Percentiles rank a stretch among this genome's conserved stretches.
Conservation (phyloP, 2,329 filamentous ascomycete species). For the Meredithiella fracta region DNA sequence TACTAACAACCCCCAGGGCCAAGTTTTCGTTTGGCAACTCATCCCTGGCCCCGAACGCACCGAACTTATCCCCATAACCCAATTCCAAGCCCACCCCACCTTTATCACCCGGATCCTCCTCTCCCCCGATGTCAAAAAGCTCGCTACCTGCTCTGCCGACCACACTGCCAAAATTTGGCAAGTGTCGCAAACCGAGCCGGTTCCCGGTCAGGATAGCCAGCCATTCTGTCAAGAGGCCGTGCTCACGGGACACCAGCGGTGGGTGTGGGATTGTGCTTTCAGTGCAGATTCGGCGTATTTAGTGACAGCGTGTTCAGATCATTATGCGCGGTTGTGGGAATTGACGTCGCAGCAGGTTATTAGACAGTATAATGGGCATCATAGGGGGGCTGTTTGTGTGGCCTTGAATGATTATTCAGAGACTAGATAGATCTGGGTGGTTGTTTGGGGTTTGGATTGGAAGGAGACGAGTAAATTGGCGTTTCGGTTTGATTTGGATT, state of each 20-base stretch:
- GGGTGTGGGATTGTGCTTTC: slow-evolving; percentile 97
- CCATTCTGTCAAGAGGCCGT: slow-evolving; percentile 73
- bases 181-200: slow-evolving; percentile 51
- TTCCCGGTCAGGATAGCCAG: slow-evolving; percentile 26
- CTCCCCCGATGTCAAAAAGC: slow-evolving; percentile 82
- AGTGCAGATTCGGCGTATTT: slow-evolving; percentile 84
- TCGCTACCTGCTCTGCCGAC: slow-evolving; percentile 85
- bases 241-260: slow-evolving; percentile 77
- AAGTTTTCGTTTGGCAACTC: slow-evolving; percentile 94
- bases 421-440: slow-evolving; percentile 19
- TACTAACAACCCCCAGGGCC: slow-evolving; percentile 46
- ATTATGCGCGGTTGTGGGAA: slow-evolving; percentile 88
- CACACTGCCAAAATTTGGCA: slow-evolving; percentile 95
- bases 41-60: slow-evolving; percentile 69
- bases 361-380: slow-evolving; percentile 87
- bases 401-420: slow-evolving; percentile 75
- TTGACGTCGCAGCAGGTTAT: slow-evolving; percentile 75
- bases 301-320: slow-evolving; percentile 83
- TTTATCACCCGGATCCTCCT: slow-evolving; percentile 86
- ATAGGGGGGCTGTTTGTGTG: slow-evolving; percentile 80
- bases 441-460: background rate
- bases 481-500: background rate
- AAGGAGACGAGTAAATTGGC: background rate
- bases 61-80: slow-evolving; percentile 69
- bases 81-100: slow-evolving; percentile 78